phyloP scores from a whole-genome alignment of 2,329 filamentous ascomycete genomes.

The Fonsecaea nubica region DNA sequence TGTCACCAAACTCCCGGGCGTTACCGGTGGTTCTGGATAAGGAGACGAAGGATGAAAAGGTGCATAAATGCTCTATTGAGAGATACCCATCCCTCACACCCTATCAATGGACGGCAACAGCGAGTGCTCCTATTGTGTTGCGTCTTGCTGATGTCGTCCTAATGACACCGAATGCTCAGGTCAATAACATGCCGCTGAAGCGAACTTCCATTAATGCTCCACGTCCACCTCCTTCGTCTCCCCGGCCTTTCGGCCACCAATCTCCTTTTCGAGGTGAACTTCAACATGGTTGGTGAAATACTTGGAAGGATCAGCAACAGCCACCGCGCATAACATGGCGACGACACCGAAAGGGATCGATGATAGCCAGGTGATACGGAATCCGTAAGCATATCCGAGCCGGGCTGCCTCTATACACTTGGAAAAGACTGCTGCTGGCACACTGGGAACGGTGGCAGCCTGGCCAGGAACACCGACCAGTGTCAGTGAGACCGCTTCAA shows the following conservation, averaged over 20 bases:
- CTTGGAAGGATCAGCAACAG: conserved; percentile 32
- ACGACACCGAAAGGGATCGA: conserved; percentile 33
- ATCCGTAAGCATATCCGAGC: conserved; percentile 32
- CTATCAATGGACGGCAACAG: neutral
- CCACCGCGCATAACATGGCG: conserved; percentile 30
- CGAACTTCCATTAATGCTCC: neutral
- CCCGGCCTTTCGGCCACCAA: conserved; percentile 14
- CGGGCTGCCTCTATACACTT: conserved; percentile 29
- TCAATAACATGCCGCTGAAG: neutral
- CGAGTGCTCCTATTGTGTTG: neutral
- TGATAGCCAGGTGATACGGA: conserved; percentile 33
- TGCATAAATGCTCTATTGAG: neutral
- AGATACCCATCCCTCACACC: neutral
- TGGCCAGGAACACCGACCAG: conserved; percentile 31
- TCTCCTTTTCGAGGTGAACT: conserved; percentile 32
- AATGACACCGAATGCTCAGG: neutral
- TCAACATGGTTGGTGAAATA: conserved; percentile 35
- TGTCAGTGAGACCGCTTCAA: conserved; percentile 31
- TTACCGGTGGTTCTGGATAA: neutral
- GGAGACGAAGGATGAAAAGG: neutral
- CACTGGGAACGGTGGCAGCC: conserved; percentile 27
- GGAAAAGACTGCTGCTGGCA: conserved; percentile 24
- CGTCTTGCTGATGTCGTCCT: neutral
- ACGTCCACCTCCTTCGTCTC: conserved; percentile 24
- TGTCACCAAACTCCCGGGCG: neutral